phyloP scores from a whole-genome alignment of 768 basidiomycete genomes.

The Porpolomopsis calyptriformis region DNA sequence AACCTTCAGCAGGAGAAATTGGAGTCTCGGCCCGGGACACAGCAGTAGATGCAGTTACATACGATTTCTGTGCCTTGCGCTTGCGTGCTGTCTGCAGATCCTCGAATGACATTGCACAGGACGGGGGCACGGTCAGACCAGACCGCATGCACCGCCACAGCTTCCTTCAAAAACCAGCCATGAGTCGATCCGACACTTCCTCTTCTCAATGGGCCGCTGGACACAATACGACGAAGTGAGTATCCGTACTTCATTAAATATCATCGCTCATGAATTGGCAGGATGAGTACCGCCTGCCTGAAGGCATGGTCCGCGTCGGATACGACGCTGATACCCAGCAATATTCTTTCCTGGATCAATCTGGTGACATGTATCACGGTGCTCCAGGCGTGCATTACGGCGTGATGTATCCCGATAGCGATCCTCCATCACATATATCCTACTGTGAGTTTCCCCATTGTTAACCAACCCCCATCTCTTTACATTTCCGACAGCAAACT shows the following conservation, averaged over 20 bases:
- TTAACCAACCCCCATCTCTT: background rate
- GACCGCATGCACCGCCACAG: background rate
- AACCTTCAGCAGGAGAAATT: background rate
- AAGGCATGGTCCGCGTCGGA: conserved; percentile 55
- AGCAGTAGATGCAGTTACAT: background rate
- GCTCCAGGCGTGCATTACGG: background rate
- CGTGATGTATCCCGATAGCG: background rate
- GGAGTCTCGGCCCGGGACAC: background rate
- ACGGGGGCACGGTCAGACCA: too few relatives aligned
- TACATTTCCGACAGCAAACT: too few relatives aligned
- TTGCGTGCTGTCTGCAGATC: background rate
- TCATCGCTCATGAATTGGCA: conserved; percentile 9
- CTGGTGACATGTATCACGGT: background rate
- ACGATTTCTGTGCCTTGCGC: background rate
- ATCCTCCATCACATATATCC: background rate
- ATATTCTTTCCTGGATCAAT: conserved; percentile 30
- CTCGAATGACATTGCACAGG: background rate
- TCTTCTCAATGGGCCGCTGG: background rate
- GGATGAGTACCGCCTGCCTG: conserved; percentile 42
- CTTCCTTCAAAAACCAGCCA: background rate
- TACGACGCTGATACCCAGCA: conserved; percentile 62
- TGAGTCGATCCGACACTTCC: background rate
- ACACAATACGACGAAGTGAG: background rate
- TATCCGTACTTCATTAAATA: background rate
- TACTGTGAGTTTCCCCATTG: background rate